Base-by-base conservation (phyloP, 192 early-diverging fungal species). In the Jimgerdemannia lactiflua region DNA sequence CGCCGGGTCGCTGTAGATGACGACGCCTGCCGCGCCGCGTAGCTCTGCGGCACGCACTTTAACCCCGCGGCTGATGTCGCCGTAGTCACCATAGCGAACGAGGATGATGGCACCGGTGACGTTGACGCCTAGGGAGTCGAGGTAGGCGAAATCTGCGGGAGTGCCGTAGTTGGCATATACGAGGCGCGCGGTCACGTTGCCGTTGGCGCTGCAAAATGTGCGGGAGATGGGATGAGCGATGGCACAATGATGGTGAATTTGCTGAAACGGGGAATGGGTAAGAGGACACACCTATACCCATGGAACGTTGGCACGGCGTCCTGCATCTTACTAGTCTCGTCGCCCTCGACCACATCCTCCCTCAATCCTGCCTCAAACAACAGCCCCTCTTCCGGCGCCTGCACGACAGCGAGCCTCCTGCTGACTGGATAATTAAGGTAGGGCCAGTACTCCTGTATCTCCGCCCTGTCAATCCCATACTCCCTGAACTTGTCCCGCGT, bases 121-220 rank as follows among this genome's bases (percentile, higher is more conserved):
- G 43, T 75, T 78, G 29, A 92, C 78, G 2, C 88, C 87, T 42
- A 73, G 73, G 8, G 69, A 71, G 42, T 71, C 69, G 17, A 92
- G 82, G 4, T 73, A 79, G 41, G 74, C 70, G 74, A 90, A 91
- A 80, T 92, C 91, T 73, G 84, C 81, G 8, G 76, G 59, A 20
- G 78, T 71, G 73, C 91, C 90, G 73, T 90, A 92, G 78, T 91
- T 89, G 19, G 89, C 91, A 77, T 92, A 92, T 4, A 92, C 85
- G 3, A 92, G 73, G 67, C 75, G 82, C 3, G 84, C 88, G 19
- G 86, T 88, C 18, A 88, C 86, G 43, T 87, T 87, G 29, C 89
- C 90, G 19, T 85, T 81, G 11, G 84, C 86, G 29, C 89, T 85
- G 72, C 86, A 88, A 43, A 74, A 73, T 76, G 64, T 43, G 14